Conservation (phyloP, 2,329 filamentous ascomycete genomes). For the Sporothrix inflata region DNA sequence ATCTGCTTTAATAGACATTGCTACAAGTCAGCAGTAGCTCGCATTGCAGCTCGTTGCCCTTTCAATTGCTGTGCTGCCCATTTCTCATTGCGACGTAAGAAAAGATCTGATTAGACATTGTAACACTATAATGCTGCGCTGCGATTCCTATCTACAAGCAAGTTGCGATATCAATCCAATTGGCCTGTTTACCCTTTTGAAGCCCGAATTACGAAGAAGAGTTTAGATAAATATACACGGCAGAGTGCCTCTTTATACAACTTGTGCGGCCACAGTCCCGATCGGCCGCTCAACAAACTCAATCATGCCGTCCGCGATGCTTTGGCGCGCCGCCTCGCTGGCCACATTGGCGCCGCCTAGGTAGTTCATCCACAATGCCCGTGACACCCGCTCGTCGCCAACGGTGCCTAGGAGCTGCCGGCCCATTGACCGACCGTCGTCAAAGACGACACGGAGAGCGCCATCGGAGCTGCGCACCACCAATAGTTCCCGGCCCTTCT, state of each 20-base stretch:
- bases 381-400: constrained; percentile 76
- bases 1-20: too few species aligned
- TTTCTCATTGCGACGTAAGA: neutral
- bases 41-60: neutral
- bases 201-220: neutral
- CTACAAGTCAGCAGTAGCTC: neutral
- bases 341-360: constrained; percentile 84
- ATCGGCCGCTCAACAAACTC: constrained; percentile 85
- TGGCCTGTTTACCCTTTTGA: neutral
- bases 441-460: constrained; percentile 67
- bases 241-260: constrained; percentile 47
- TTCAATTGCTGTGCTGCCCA: neutral
- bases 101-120: neutral
- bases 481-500: constrained; percentile 78
- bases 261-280: constrained; percentile 81
- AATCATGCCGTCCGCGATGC: constrained; percentile 84
- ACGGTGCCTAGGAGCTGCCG: constrained; percentile 69
- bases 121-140: neutral
- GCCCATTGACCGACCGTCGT: constrained; percentile 52
- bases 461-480: constrained; percentile 70
- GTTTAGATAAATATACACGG: neutral
- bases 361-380: constrained; percentile 87
- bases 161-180: too few species aligned
- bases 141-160: too few species aligned
- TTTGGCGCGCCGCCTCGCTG: constrained; percentile 78